Evolutionary conservation across 169 alveolate genomes (phyloP), one percentile per base, ranked within the genome.

Genomic region (Miamiensis avidus): DNA sequence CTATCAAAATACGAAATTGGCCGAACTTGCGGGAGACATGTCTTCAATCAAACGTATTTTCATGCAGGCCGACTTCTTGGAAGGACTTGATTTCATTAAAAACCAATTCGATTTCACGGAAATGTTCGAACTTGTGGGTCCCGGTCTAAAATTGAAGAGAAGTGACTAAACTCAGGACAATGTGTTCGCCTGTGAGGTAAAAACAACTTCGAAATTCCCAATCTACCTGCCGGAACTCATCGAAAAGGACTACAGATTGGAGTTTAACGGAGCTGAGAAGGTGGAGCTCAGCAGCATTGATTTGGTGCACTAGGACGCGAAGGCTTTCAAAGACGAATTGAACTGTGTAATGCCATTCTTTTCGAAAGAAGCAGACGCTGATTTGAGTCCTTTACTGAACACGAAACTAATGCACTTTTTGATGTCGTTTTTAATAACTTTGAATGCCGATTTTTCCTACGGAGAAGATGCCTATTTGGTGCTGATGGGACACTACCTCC

Each of bases 71-170:
- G 82, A 77, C 29, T 84, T 84, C 15, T 11, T 77, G 15, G 65
- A 77, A 76, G 89, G 85, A 28, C 69, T 84, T 26, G 69, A 84
- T 26, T 84, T 76, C 69, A 34, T 78, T 28, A 84, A 76, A 65
- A 76, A 81, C 65, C 33, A 85, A 85, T 85, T 72, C 31, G 89
- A 85, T 78, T 81, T 85, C 11, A 74, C 77, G n/a, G 89, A 85
- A 78, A 85, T 85, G 65, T 85, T 85, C 28, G 85, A 78, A 0
- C 33, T 85, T 0, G 34, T n/a, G 28, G 89, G 89, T 16, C 49
- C 49, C 29, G 89, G 84, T 26, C 73, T 81, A 27, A 85, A 49
- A 20, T 49, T 49, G 20, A 49, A 49, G 20, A 49, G 69, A 49
- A 49, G 26, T 49, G 69, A 49, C 69, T 20, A 49, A 49, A 49